Evolutionary conservation across 257 asterid genomes (phyloP), one percentile per base, ranked within the genome.

Genomic region (Solanum appendiculatum): DNA sequence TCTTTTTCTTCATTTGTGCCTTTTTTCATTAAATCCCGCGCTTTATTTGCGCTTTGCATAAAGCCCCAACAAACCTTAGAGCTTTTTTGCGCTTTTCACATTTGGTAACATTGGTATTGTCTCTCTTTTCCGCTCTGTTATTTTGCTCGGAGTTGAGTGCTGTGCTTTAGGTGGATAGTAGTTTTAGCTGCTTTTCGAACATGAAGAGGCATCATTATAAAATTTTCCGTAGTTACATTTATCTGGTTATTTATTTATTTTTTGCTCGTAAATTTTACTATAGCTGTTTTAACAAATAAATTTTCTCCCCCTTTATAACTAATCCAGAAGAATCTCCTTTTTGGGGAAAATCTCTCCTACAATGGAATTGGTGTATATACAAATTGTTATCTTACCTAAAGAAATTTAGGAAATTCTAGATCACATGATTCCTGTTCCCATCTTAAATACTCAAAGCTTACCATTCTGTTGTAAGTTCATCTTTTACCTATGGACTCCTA

Each of bases 401-500:
- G 39, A 78, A 78, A 42, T 46, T 42, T 40, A 77, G 56, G 58
- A 42, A 77, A 77, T 77, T 40, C 37, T 40, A 25, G 60, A 42
- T 40, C 37, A 42, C 34, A 77, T 16, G 83, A 25, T 77, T 77
- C 58, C 27, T n/a, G 37, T 77, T 56, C n/a, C 37, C 16, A 25
- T 25, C 8, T 23, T 75, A 75, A 44, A 13, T 40, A 40, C 56
- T 14, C 23, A 75, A 75, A 75, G 36, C 23, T 75, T 74, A 37
- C 51, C 54, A 74, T 74, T 74, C 54, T 12, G 83, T 27, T n/a
- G 31, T 85, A 60, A 42, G 82, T 40, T 46, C 39, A 39, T 85
- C 14, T 85, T 85, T 72, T 60, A 85, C 87, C 87, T 85, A 54
- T 40, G 37, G n/a, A 27, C 60, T 42, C 87, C 51, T 83, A 66